Evolutionary conservation across 805 yeast species (phyloP), one percentile per base, ranked within the genome.

Genomic region (Cyberlindnera amylophila): DNA sequence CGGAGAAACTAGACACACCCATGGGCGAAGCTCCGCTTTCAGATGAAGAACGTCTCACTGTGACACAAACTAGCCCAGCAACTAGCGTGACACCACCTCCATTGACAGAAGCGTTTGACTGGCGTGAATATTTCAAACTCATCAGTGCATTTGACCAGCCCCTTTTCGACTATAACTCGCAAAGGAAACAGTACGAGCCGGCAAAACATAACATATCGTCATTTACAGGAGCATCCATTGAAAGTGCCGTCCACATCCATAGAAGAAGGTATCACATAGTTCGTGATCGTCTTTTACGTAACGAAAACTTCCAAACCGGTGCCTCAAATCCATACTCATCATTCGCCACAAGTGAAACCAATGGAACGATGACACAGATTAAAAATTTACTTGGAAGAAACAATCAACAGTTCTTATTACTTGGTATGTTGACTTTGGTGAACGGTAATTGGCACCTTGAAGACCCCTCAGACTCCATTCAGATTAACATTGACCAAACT

Each of bases 371-470:
- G 34, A 86, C 96, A 0, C 70, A 79, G 31, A 80, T 93, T 41
- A 90, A 90, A 55, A 90, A 90, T 60, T 66, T 93, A 45, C 61
- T 93, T 23, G 99, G 99, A 24, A 68, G 96, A 41, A 85, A 84
- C 53, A 91, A 91, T 4, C 70, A 76, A 40, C 71, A 77, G 43
- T 93, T 93, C 57, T 66, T 85, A 7, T 58, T 93, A 3, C 79
- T 90, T 54, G 99, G 99, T 0, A 66, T 89, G 44, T 62, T 93
- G 10, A 70, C 81, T 2, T 70, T 71, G 44, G 79, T 80, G 41
- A 67, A 77, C 10, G 96, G 91, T 1, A 67, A 73, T n/a, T 83
- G 78, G 76, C 76, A 77, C 36, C 59, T 95, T 23, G 95, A 89
- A 56, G 99, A 93, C 60, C 75, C 82, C 4, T 76, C 89, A 1